These are phyloP conservation scores for Mycena epipterygia DNA, from an alignment of 768 basidiomycete species.

Conservation along the genomic window DNA sequence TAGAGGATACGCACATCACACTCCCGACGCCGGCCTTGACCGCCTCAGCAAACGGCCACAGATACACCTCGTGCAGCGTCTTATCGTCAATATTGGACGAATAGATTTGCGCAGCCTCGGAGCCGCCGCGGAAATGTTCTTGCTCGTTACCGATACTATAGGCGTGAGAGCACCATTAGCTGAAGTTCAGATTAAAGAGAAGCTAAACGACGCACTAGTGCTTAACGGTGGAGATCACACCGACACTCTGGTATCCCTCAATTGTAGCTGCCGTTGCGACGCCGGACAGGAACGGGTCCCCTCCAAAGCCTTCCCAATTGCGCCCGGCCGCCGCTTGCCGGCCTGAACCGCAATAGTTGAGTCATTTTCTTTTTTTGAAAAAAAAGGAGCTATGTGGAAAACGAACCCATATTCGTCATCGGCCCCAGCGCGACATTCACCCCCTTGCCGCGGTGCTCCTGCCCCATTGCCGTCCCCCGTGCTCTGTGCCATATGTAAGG, in stretches of 20 bases:
- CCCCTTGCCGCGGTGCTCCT: slow-evolving; percentile 76
- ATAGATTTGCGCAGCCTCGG: slow-evolving; percentile 16
- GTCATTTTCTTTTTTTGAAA: background rate
- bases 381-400: background rate
- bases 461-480: slow-evolving; percentile 70
- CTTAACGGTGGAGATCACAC: slow-evolving; percentile 56
- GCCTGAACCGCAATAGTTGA: background rate
- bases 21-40: slow-evolving; percentile 49
- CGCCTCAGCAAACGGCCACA: too few relatives aligned
- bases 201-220: slow-evolving; percentile 39
- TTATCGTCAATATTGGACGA: slow-evolving; percentile 58
- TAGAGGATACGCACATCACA: too few relatives aligned
- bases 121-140: slow-evolving; percentile 37
- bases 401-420: slow-evolving; percentile 37
- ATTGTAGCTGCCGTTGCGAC: slow-evolving; percentile 55
- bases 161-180: too few relatives aligned
- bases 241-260: slow-evolving; percentile 51
- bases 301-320: slow-evolving; percentile 64
- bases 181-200: too few relatives aligned
- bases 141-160: slow-evolving; percentile 39
- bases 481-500: too few relatives aligned
- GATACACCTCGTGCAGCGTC: slow-evolving; percentile 50
- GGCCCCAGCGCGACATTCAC: slow-evolving; percentile 42
- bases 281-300: slow-evolving; percentile 59
- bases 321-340: slow-evolving; percentile 46